These are phyloP conservation scores for Pythium volutum DNA, from an alignment of 352 stramenopile species.

Conservation along the genomic window DNA sequence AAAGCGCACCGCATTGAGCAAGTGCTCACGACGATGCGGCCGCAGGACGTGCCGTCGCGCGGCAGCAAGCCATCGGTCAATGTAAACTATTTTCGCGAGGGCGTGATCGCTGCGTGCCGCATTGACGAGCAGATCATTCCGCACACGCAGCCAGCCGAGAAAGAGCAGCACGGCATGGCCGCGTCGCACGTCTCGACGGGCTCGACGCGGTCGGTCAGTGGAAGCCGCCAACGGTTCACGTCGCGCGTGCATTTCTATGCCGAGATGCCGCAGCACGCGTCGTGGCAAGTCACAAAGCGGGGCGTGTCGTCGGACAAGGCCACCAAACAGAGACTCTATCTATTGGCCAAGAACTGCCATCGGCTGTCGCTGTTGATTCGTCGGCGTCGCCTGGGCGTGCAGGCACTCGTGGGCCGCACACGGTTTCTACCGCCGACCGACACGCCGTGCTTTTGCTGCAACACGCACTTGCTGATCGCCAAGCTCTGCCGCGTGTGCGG, in stretches of 20 bases:
- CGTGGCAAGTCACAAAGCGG: neutral
- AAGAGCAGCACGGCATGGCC: too few species aligned
- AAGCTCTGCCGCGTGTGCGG: conserved; percentile 59
- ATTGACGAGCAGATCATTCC: too few species aligned
- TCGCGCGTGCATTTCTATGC: conserved; percentile 16
- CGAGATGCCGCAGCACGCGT: neutral
- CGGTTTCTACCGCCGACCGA: conserved; percentile 29
- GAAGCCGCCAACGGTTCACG: too few species aligned
- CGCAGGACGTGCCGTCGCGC: too few species aligned
- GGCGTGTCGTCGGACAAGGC: neutral
- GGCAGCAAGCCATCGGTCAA: too few species aligned
- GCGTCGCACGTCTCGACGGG: too few species aligned
- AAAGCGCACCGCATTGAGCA: too few species aligned
- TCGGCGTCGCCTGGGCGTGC: conserved; percentile 48
- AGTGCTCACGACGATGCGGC: too few species aligned
- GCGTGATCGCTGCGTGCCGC: too few species aligned
- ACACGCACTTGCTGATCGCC: conserved; percentile 31
- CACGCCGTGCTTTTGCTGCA: conserved; percentile 47
- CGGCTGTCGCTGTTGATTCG: conserved; percentile 45
- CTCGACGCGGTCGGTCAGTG: too few species aligned
- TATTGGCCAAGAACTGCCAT: conserved; percentile 10
- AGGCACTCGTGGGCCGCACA: conserved; percentile 38
- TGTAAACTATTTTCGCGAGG: too few species aligned
- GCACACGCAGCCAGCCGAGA: too few species aligned
- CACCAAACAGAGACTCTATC: conserved; percentile 3